Base-by-base conservation (phyloP, 2,329 filamentous ascomycete genomes). In the Aspergillus spinulosporus region DNA sequence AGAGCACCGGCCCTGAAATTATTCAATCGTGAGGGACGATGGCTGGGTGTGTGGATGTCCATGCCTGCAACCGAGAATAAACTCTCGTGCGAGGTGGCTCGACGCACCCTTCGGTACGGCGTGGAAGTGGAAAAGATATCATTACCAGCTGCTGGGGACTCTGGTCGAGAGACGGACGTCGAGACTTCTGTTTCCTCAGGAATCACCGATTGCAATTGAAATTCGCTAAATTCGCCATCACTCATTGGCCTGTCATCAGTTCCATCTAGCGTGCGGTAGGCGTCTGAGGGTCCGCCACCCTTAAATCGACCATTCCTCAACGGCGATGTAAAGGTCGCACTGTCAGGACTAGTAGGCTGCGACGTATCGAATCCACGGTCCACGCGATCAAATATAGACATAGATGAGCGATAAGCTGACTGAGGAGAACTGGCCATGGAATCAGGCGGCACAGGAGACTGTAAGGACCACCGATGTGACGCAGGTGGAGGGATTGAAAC, bases 51-150 rank as follows among this genome's bases (percentile, higher is more conserved):
- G 70, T 96, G 92, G 49, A 96, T 95, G 68, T 97, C 93, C 71
- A 96, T 87, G 2, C 91, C 92, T 0, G 87, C 85, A 1, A 96
- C 82, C 0, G 92, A 97, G 63, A 97, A 83, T 59, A 97, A 87
- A 14, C 90, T 96, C 70, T 97, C 92, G 64, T 96, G 91, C 1
- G 92, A 96, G 1, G 85, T 70, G 2, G 85, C 81, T 32, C 88
- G 86, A 40, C 84, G 88, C 3, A 92, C 73, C 1, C 74, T 72
- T 52, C 75, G 77, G 72, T 63, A 67, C 42, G 64, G 66, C 29
- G 63, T 57, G 15, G 65, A 64, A 12, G 63, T 59, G 9, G 63
- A 63, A 21, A 70, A 64, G 2, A 69, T 60, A 52, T 66, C 67
- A 4, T 64, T 59, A 21, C 59, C 49, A 32, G 58, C 37, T 7